Conservation (phyloP, 2,329 filamentous ascomycete species). For the Monosporascus cannonballus region DNA sequence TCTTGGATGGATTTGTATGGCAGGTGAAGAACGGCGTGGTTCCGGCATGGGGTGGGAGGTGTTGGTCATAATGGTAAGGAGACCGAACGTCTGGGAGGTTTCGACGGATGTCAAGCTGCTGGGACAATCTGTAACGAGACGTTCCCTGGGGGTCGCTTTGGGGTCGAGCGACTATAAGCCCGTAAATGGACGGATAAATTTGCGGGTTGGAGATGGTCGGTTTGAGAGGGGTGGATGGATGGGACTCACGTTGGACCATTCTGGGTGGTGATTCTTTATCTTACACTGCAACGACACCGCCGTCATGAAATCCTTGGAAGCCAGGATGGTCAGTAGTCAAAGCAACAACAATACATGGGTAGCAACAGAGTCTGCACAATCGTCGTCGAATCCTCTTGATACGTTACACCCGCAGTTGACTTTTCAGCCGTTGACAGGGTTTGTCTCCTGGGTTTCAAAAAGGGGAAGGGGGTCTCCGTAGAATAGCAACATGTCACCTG, state of each 20-base stretch:
- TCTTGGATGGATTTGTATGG: no score
- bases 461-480: no score
- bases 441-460: no score
- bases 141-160: no score
- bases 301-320: constrained; percentile 67
- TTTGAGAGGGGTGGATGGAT: not conserved
- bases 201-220: not conserved
- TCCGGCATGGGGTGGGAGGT: not conserved
- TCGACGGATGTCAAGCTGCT: no score
- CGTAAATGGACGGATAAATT: no score
- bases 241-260: constrained; percentile 63
- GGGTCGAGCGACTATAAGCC: no score
- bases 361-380: not conserved
- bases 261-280: constrained; percentile 63
- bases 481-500: no score
- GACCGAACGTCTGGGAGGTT: not conserved
- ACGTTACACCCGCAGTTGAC: no score
- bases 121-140: no score
- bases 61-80: not conserved
- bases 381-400: no score
- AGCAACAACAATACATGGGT: not conserved
- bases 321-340: constrained; percentile 11
- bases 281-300: constrained; percentile 62
- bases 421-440: no score
- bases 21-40: not conserved